Evolutionary conservation across 495 filamentous ascomycete species (phyloP).

Genomic region (Pyrenopolyporus hunteri): DNA sequence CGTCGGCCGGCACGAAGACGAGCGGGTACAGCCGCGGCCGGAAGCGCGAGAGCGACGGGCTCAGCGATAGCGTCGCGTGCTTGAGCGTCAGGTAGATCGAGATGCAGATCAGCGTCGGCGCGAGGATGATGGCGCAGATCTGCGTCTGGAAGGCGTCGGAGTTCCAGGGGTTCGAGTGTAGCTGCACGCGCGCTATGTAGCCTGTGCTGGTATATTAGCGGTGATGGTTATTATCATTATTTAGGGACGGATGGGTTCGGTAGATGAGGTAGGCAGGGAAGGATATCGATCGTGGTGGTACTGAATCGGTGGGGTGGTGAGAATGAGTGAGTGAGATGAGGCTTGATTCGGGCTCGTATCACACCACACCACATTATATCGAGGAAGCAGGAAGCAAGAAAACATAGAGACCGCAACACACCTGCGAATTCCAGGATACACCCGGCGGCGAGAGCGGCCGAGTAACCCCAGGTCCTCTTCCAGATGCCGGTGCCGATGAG

Average conservation of each 20-base stretch:
- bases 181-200: slow-evolving; percentile 65
- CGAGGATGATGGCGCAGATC: slow-evolving; percentile 70
- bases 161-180: slow-evolving; percentile 67
- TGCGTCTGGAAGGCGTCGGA: slow-evolving; percentile 66
- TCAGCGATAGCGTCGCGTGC: slow-evolving; percentile 63
- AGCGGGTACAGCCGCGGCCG: slow-evolving; percentile 66
- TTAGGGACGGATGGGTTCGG: no score
- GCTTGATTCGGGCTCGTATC: background rate
- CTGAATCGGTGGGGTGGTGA: background rate
- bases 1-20: slow-evolving; percentile 69
- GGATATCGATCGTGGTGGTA: background rate
- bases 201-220: slow-evolving; percentile 42
- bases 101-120: slow-evolving; percentile 68
- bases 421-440: slow-evolving; percentile 49
- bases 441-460: slow-evolving; percentile 57
- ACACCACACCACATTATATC: background rate
- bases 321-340: background rate
- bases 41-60: slow-evolving; percentile 59
- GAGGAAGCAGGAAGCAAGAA: background rate
- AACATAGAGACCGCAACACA: slow-evolving; percentile 14
- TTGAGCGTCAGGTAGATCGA: slow-evolving; percentile 73
- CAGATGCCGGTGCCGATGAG: slow-evolving; percentile 59
- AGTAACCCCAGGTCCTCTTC: slow-evolving; percentile 68
- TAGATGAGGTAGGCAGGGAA: background rate
- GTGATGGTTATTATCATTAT: background rate